A percentile compares a stretch with the other conserved stretches of the same genome.
Conservation (phyloP, 2,329 filamentous ascomycete species). For the Diaporthe helianthi region DNA sequence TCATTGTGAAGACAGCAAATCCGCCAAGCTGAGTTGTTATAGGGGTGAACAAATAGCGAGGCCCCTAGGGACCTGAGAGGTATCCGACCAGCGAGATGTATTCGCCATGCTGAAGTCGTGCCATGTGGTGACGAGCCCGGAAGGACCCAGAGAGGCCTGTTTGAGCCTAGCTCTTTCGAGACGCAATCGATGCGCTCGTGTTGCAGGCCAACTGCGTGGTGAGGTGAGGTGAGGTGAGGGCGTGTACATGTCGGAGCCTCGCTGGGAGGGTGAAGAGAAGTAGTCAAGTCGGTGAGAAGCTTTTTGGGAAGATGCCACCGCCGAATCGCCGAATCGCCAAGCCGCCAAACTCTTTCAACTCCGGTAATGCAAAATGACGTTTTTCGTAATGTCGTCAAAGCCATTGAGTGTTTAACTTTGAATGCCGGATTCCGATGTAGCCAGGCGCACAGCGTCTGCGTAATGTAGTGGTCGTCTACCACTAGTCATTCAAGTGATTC, state of each 20-base stretch:
- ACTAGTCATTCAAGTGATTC: constrained; percentile 4
- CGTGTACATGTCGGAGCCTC: neutral
- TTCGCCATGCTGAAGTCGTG: neutral
- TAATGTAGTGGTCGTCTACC: constrained; percentile 7
- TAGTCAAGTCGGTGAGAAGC: neutral
- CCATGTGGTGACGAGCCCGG: neutral
- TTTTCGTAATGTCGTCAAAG: constrained; percentile 6
- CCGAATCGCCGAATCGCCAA: constrained; percentile 24
- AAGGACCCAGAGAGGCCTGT: neutral
- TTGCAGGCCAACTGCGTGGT: neutral
- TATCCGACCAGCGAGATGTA: constrained; percentile 1
- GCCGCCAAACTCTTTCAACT: constrained; percentile 33
- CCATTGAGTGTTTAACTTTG: constrained; percentile 4
- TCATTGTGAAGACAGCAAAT: constrained; percentile 19
- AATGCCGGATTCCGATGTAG: constrained; percentile 28
- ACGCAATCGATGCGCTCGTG: constrained; percentile 20
- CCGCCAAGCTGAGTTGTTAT: constrained; percentile 12
- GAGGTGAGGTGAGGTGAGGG: too few species aligned
- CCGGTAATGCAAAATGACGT: constrained; percentile 30
- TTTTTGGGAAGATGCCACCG: constrained; percentile 18
- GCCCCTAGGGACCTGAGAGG: neutral
- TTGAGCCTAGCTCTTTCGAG: neutral
- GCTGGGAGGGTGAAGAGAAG: constrained; percentile 8
- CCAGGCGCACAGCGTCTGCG: constrained; percentile 31
- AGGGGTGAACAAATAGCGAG: constrained; percentile 10